phyloP scores from a whole-genome alignment of 1,284 basidiomycete genomes.

The Chalciporus sp. region DNA sequence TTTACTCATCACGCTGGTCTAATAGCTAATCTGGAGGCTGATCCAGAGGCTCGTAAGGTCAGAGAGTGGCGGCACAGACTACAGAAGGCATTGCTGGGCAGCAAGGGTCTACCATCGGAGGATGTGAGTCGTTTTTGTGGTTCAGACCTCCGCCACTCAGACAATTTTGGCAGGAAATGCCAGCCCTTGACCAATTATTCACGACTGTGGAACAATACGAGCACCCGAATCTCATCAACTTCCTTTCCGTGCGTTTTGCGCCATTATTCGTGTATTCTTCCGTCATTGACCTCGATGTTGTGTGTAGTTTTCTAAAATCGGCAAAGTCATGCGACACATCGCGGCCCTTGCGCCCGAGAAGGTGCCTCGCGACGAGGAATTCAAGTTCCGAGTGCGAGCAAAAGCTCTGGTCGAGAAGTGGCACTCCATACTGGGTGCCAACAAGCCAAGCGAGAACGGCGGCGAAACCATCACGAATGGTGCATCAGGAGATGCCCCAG shows the following conservation, averaged over 20 bases:
- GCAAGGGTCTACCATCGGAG: constrained; percentile 48
- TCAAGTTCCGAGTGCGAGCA: constrained; percentile 83
- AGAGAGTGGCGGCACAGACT: constrained; percentile 83
- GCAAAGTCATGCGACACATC: constrained; percentile 98
- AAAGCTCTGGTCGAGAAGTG: constrained; percentile 75
- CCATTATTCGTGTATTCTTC: constrained; percentile 21
- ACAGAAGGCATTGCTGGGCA: constrained; percentile 77
- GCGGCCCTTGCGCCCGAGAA: constrained; percentile 63
- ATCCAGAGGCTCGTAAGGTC: constrained; percentile 75
- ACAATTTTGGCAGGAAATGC: constrained; percentile 66
- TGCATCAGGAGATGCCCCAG: constrained; percentile 26
- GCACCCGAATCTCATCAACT: constrained; percentile 82
- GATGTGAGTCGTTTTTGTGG: constrained; percentile 39
- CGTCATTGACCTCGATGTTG: constrained; percentile 21
- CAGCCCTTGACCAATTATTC: constrained; percentile 76
- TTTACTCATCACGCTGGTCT: constrained; percentile 17
- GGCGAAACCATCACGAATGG: constrained; percentile 38
- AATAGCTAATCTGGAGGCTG: constrained; percentile 50
- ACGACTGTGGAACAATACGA: constrained; percentile 83
- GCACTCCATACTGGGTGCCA: constrained; percentile 62
- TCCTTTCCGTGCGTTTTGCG: constrained; percentile 62
- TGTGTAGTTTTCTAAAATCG: constrained; percentile 88
- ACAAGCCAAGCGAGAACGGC: constrained; percentile 41
- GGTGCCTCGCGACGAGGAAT: constrained; percentile 85
- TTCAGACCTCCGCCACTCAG: constrained; percentile 8